Evolutionary conservation across 148 eudicot genomes (phyloP).

Genomic region (Fagopyrum homotropicum): DNA sequence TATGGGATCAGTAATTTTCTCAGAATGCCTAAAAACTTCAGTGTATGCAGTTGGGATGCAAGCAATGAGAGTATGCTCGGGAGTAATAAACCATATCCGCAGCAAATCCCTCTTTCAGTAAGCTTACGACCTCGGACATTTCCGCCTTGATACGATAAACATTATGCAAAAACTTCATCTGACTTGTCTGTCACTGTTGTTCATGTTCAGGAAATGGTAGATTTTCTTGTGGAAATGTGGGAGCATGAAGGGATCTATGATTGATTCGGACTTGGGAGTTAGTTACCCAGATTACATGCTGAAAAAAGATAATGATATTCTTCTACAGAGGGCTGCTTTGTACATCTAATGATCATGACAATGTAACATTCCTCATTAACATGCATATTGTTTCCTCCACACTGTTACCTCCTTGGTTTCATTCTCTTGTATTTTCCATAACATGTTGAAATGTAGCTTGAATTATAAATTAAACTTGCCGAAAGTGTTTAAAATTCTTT

Average conservation of each 20-base stretch:
- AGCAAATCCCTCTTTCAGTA: slow-evolving; percentile 11
- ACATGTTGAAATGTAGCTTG: too few species aligned
- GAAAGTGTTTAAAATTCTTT: too few species aligned
- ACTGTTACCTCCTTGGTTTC: too few species aligned
- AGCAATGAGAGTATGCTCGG: slow-evolving; percentile 15
- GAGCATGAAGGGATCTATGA: not conserved
- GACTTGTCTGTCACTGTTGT: not conserved
- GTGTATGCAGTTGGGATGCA: slow-evolving; percentile 15
- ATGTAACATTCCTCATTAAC: not conserved
- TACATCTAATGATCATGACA: not conserved
- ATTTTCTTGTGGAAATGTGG: too few species aligned
- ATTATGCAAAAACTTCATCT: not conserved
- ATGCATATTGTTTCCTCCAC: too few species aligned
- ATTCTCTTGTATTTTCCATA: too few species aligned
- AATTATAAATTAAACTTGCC: too few species aligned
- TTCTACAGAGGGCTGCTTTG: not conserved
- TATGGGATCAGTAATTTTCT: too few species aligned
- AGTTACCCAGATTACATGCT: too few species aligned
- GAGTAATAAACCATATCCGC: slow-evolving; percentile 14
- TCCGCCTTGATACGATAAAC: not conserved
- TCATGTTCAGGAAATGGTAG: not conserved
- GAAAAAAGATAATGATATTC: too few species aligned
- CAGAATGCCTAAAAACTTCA: slow-evolving; percentile 3
- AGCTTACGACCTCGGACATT: not conserved
- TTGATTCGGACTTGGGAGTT: not conserved